Evolutionary conservation across 768 basidiomycete genomes (phyloP), one percentile per base, ranked within the genome.

Genomic region (Phanerochaete carnosa): DNA sequence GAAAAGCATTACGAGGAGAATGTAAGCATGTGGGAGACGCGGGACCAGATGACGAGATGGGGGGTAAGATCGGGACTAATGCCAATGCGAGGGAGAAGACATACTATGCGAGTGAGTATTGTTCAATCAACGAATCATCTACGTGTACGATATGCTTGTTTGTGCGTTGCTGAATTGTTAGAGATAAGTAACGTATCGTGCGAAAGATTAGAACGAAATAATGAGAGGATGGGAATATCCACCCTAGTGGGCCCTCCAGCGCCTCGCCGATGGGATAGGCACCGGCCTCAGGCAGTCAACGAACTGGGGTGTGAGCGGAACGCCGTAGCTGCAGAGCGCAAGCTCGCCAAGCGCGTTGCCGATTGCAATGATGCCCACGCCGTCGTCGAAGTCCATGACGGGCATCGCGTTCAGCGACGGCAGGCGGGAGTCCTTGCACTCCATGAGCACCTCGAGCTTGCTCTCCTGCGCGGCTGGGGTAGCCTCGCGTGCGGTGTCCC

Each of bases 351-450:
- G 39, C 28, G 47, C 58, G 54, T 62, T 62, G n/a, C 62, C 62
- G 45, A 62, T 22, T 19, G 53, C 62, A 12, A 62, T 13, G 19
- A 62, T 35, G 26, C 62, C 62, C 8, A 53, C 43, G 46, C 62
- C 62, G 53, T 62, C 62, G 54, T 62, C 62, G 32, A 54, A 59
- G 45, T 62, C 57, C 62, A 62, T 59, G 53, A 62, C 62, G 35
- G 62, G 57, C 57, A 62, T 58, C 15, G 57, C 45, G 35, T 55
- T 19, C 45, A 62, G 52, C n/a, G 54, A 33, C 13, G 62, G 62
- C n/a, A 62, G 57, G 32, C 45, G 43, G 13, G 43, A 22, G 57
- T 51, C 45, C 57, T 59, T 59, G 62, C 57, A 58, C 28, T 62
- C 62, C 16, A 26, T 32, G n/a, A 62, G 32, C 13, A 59, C 16